Evolutionary conservation across 768 basidiomycete species (phyloP).

Genomic region (Tricholoma saponaceum): DNA sequence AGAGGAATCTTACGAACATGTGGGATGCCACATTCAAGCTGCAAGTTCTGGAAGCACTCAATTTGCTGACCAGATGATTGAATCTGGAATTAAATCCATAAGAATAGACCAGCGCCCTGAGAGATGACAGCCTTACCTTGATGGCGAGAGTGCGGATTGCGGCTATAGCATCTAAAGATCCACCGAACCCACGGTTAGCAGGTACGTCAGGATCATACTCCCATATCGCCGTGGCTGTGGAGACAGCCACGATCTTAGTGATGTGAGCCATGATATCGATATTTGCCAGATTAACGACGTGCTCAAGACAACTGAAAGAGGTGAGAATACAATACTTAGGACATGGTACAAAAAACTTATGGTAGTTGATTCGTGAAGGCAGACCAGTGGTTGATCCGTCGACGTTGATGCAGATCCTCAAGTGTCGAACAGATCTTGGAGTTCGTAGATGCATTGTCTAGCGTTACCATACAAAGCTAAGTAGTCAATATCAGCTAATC

Average conservation of each 20-base stretch:
- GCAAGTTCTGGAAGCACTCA: not conserved
- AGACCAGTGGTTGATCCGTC: not conserved
- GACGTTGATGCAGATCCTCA: not conserved
- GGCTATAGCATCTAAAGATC: no score
- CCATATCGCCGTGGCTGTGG: no score
- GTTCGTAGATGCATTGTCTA: not conserved
- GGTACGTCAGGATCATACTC: no score
- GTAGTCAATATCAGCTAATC: not conserved
- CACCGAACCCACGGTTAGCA: no score
- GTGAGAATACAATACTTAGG: no score
- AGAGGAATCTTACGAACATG: not conserved
- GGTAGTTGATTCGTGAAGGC: not conserved
- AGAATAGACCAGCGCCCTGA: not conserved
- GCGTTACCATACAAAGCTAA: not conserved
- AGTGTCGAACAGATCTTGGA: not conserved
- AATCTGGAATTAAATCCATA: not conserved
- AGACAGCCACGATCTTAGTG: no score
- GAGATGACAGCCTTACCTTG: not conserved
- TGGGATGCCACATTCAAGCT: not conserved
- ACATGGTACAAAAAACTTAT: not conserved
- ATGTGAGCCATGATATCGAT: no score
- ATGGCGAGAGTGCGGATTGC: no score
- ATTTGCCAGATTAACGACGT: no score
- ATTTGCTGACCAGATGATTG: not conserved
- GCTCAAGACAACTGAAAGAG: not conserved